Percentiles rank a stretch among this genome's conserved stretches.
Conservation (phyloP, 2,329 filamentous ascomycete species). For the Lachnellula willkommii region DNA sequence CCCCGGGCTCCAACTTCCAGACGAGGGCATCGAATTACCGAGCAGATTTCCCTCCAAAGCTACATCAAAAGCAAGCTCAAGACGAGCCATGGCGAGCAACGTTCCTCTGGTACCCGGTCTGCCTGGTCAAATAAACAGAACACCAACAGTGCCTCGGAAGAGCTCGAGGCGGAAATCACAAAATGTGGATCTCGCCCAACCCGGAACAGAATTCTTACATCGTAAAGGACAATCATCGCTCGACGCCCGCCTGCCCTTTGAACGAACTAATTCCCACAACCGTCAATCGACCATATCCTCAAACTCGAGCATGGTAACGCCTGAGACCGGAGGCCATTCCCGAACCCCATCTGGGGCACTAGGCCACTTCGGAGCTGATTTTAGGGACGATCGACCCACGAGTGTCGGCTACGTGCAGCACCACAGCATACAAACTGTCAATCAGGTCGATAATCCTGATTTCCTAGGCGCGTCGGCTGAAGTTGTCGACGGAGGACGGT, state of each 20-base stretch:
- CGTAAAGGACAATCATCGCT: slow-evolving; percentile 18
- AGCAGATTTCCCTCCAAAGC: slow-evolving; percentile 58
- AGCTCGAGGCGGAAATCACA: slow-evolving; percentile 56
- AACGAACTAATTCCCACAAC: slow-evolving; percentile 49
- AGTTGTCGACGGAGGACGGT: slow-evolving; percentile 41
- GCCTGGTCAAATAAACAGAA: slow-evolving; percentile 14
- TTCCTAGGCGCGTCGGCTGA: slow-evolving; percentile 52
- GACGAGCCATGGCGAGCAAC: slow-evolving; percentile 10
- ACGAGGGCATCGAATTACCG: slow-evolving; percentile 41
- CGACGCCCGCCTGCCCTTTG: slow-evolving; percentile 48
- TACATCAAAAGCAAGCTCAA: slow-evolving; percentile 35
- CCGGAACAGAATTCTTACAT: slow-evolving; percentile 6
- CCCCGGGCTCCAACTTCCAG: slow-evolving; percentile 50
- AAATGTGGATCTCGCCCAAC: slow-evolving; percentile 20
- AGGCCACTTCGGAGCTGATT: slow-evolving; percentile 30
- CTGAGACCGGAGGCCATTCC: slow-evolving; percentile 42
- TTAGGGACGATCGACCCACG: slow-evolving; percentile 44
- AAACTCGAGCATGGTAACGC: slow-evolving; percentile 45
- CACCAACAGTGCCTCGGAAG: slow-evolving; percentile 58
- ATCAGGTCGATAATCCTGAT: slow-evolving; percentile 43
- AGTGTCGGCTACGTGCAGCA: slow-evolving; percentile 54
- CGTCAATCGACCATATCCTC: slow-evolving; percentile 47
- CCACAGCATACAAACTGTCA: slow-evolving; percentile 51
- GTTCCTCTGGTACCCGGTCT: slow-evolving; percentile 37
- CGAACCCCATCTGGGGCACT: slow-evolving; percentile 17